Evolutionary conservation across 2,329 filamentous ascomycete genomes (phyloP), one percentile per base, ranked within the genome.

Genomic region (Cercospora janseana): DNA sequence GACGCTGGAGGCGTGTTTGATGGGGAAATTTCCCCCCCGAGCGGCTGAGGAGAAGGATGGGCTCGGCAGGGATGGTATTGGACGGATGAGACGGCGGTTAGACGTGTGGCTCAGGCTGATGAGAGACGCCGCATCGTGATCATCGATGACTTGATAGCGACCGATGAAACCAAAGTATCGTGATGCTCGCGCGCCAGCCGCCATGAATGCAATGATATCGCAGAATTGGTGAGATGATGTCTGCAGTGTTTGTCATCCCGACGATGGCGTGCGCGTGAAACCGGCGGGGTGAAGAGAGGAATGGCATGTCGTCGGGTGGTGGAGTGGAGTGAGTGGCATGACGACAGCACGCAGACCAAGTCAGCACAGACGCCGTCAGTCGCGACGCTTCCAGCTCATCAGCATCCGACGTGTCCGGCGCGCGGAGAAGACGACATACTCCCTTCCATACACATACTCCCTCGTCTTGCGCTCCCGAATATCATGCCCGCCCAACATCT

Each of bases 81-180:
- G 20, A 27, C 9, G 31, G 13, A 35, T 35, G 31, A 35, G 20
- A 26, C 21, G 35, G 21, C 13, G 35, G 35, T 24, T 45, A 35
- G 28, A 15, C 16, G 9, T n/a, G 2, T 28, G 28, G 26, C 44
- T 46, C 34, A 40, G 13, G 31, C 29, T 13, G 43, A 32, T 10
- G 20, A 9, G 35, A 10, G 24, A 15, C 10, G 41, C 13, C 12
- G 26, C 24, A 5, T 21, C 18, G 12, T 13, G 24, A 28, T 12
- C 24, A 47, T 47, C 20, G 32, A 47, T 26, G 31, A 32, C 20
- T 34, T 9, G 20, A 18, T 38, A 37, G 23, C 38, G 32, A 31
- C 20, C 31, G 32, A 47, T 13, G 6, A 40, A 23, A 26, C 23
- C 26, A 28, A 44, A 21, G 20, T 20, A 13, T 10, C 6, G n/a